Conservation (phyloP, 768 basidiomycete species). For the Boletus pseudo-olivaceus region DNA sequence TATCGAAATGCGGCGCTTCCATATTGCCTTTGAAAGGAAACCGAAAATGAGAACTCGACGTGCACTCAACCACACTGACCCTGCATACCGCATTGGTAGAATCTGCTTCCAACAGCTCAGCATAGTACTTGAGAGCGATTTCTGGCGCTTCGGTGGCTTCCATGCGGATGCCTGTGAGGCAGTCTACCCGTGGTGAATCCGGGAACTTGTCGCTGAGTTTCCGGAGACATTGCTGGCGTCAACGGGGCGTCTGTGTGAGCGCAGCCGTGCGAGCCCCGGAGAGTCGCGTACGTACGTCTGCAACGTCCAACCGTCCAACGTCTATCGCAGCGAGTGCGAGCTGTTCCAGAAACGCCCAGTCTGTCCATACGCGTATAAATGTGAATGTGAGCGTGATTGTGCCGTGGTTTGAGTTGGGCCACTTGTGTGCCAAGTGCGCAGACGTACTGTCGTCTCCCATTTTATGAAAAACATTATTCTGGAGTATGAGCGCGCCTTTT, state of each 20-base stretch:
- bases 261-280: not conserved
- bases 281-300: slow-evolving; percentile 55
- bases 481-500: slow-evolving; percentile 49
- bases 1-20: slow-evolving; percentile 81
- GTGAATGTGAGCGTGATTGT: not conserved
- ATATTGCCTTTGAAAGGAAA: slow-evolving; percentile 43
- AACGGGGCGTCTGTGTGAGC: slow-evolving; percentile 2
- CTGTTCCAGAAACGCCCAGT: slow-evolving; percentile 80
- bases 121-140: slow-evolving; percentile 60
- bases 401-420: not conserved
- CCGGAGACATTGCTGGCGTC: slow-evolving; percentile 39
- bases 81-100: slow-evolving; percentile 66
- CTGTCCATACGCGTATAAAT: slow-evolving; percentile 40
- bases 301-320: slow-evolving; percentile 64
- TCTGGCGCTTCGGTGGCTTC: slow-evolving; percentile 63
- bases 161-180: slow-evolving; percentile 73
- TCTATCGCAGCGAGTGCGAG: slow-evolving; percentile 76
- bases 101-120: slow-evolving; percentile 56
- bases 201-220: slow-evolving; percentile 67
- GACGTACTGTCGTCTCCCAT: slow-evolving; percentile 56
- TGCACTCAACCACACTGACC: not conserved
- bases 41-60: not conserved
- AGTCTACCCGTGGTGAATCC: slow-evolving; percentile 73
- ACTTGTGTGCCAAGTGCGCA: not conserved
- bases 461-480: slow-evolving; percentile 41